Base-by-base conservation (phyloP, 495 filamentous ascomycete species). In the Podospora anserina region DNA sequence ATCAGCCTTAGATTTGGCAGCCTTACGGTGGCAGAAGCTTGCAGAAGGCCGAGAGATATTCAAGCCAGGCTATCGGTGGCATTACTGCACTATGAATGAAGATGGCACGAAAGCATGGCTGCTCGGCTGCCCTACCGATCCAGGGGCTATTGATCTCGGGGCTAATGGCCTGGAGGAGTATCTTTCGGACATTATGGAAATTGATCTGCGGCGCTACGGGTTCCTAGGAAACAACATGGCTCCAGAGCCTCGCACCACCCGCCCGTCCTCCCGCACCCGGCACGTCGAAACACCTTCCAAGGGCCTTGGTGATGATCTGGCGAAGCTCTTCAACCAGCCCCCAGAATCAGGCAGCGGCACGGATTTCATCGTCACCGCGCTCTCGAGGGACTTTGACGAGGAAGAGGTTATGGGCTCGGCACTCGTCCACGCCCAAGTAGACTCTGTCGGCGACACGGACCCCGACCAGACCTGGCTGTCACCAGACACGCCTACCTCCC, bases 31-130 rank as follows among this genome's bases (percentile, higher is more conserved):
- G 95, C 92, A 95, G 76, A 94, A 92, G 74, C 80, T 99, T 6
- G 94, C 93, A 11, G 94, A 97, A 69, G 96, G 95, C 9, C 89
- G 90, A 30, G 96, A 98, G 75, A 90, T 98, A 27, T 97, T 97
- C 79, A 85, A 90, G 64, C 84, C 88, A 1, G 90, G 90, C 11
- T 98, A 93, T 76, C 88, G 93, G 62, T 98, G 96, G 96, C 94
- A 97, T 77, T 99, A 99, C 76, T 97, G 95, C 76, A 93, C 92
- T 0, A 89, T 96, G 78, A 93, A 97, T 75, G 88, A 95, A 69
- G 89, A 93, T 66, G 93, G 92, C 1, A 97, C 95, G 2, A 97
- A 96, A 72, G 94, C 93, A 11, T 99, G 96, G 92, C 81, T 99
- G 7, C 84, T 99, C n/a, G 95, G 95, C 23, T 97, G 93, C 75